A percentile compares a stretch with the other conserved stretches of the same genome.
These are phyloP conservation scores for Lathyrus oleraceus DNA, from an alignment of 306 rosid genomes.

Conservation along the genomic window DNA sequence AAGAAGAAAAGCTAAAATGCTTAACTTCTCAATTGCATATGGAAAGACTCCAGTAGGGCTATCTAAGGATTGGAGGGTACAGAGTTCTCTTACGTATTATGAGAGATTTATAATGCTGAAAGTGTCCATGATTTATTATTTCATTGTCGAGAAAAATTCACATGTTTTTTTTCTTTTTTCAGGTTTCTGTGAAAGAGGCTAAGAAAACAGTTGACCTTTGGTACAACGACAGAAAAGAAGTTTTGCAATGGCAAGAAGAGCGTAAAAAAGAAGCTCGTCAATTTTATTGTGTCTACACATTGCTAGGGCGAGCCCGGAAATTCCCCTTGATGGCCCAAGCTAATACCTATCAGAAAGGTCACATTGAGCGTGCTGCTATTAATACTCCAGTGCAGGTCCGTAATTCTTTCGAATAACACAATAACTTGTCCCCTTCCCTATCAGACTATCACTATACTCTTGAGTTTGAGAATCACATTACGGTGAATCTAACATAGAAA, in stretches of 20 bases:
- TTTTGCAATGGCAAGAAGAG: slow-evolving; percentile 68
- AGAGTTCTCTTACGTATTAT: slow-evolving; percentile 9
- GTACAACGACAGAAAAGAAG: slow-evolving; percentile 92
- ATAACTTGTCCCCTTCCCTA: slow-evolving; percentile 2
- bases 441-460: no score
- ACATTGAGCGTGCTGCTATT: slow-evolving; percentile 94
- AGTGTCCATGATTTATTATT: slow-evolving; percentile 13
- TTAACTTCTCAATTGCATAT: slow-evolving; percentile 94
- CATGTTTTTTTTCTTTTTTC: slow-evolving; percentile 29
- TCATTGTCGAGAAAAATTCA: slow-evolving; percentile 5
- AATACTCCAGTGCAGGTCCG: slow-evolving; percentile 95
- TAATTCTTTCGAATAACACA: slow-evolving; percentile 32
- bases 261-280: slow-evolving; percentile 74
- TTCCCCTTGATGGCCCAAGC: slow-evolving; percentile 71
- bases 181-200: slow-evolving; percentile 93
- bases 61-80: slow-evolving; percentile 93
- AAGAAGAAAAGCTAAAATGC: slow-evolving; percentile 97
- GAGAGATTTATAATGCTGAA: slow-evolving; percentile 3
- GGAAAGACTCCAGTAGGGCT: slow-evolving; percentile 96
- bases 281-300: slow-evolving; percentile 59
- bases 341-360: slow-evolving; percentile 69
- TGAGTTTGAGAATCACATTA: background rate
- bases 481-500: slow-evolving; percentile 7
- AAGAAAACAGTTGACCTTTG: slow-evolving; percentile 82
- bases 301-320: slow-evolving; percentile 80